Evolutionary conservation across 2,329 filamentous ascomycete genomes (phyloP).

Genomic region (Pseudofabraea citricarpa): DNA sequence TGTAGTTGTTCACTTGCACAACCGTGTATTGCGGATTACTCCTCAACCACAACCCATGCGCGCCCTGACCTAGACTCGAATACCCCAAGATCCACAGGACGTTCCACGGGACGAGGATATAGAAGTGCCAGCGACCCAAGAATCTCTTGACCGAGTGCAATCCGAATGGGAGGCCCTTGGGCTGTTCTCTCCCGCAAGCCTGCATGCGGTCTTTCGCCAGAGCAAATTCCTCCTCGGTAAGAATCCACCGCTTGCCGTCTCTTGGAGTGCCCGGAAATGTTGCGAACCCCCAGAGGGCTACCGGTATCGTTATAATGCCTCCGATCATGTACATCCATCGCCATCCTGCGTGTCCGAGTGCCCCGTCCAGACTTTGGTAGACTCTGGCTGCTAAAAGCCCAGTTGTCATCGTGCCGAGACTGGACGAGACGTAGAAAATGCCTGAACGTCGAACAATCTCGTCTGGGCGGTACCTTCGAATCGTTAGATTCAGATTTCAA

Average conservation of each 20-base stretch:
- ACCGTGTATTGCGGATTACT: background rate
- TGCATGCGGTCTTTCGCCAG: slow-evolving; percentile 36
- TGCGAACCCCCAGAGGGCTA: slow-evolving; percentile 19
- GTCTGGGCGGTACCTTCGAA: slow-evolving; percentile 24
- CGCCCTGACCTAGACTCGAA: slow-evolving; percentile 25
- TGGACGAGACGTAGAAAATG: slow-evolving; percentile 5
- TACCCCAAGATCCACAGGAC: slow-evolving; percentile 51
- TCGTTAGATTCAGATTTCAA: too few species aligned
- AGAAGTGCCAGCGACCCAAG: slow-evolving; percentile 42
- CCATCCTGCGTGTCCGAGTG: slow-evolving; percentile 21
- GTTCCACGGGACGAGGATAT: slow-evolving; percentile 42
- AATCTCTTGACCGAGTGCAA: slow-evolving; percentile 39
- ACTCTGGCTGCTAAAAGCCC: slow-evolving; percentile 6
- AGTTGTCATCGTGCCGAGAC: slow-evolving; percentile 5
- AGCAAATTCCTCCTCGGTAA: slow-evolving; percentile 42
- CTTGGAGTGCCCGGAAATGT: background rate
- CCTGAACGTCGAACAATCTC: slow-evolving; percentile 13
- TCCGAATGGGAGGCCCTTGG: slow-evolving; percentile 42
- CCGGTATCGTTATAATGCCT: slow-evolving; percentile 20
- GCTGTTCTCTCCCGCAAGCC: slow-evolving; percentile 41
- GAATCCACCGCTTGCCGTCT: slow-evolving; percentile 37
- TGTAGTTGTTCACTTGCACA: slow-evolving; percentile 28
- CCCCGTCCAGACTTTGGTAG: slow-evolving; percentile 27
- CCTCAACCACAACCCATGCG: slow-evolving; percentile 51
- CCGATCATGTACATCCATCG: slow-evolving; percentile 28